phyloP scores from a whole-genome alignment of 2,329 filamentous ascomycete species.

The Aspergillus uvarum region DNA sequence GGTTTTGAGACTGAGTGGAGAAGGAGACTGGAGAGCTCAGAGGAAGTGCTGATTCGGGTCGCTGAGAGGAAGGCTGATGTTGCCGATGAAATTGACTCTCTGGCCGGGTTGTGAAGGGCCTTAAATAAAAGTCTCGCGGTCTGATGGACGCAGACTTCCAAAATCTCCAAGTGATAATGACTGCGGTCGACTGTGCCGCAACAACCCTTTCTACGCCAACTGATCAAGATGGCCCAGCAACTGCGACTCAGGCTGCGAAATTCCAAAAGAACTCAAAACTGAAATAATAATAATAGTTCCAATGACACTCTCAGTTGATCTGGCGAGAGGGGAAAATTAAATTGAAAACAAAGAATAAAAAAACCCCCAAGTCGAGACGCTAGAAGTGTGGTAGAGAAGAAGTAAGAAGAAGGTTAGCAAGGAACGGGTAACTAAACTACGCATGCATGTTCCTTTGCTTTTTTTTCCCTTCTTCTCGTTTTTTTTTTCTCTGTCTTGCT shows the following conservation, averaged over 20 bases:
- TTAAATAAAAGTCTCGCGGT: conserved; percentile 22
- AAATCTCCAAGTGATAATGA: conserved; percentile 17
- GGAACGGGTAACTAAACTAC: conserved; percentile 17
- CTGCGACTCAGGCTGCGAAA: conserved; percentile 10
- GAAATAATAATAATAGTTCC: conserved; percentile 6
- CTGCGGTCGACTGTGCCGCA: conserved; percentile 24
- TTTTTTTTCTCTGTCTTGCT: conserved; percentile 14
- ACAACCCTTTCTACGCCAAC: conserved; percentile 21
- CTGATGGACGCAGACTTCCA: conserved; percentile 8
- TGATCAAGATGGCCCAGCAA: conserved; percentile 12
- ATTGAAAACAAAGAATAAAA: neutral
- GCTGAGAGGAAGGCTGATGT: conserved; percentile 4
- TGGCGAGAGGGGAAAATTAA: conserved; percentile 8
- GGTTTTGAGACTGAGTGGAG: conserved; percentile 1
- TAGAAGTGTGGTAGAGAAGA: conserved; percentile 1
- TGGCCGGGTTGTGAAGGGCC: conserved; percentile 18
- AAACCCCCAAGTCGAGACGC: neutral
- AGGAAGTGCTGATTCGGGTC: neutral
- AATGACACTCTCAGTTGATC: neutral
- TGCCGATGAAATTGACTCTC: conserved; percentile 10
- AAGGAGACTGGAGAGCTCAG: conserved; percentile 4
- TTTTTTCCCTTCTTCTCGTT: conserved; percentile 5
- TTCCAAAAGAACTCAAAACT: conserved; percentile 11
- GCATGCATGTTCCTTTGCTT: conserved; percentile 21
- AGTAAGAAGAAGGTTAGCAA: conserved; percentile 18